Evolutionary conservation across 78 protist species (phyloP).

Genomic region (Dictyostelium brefeldianum): DNA sequence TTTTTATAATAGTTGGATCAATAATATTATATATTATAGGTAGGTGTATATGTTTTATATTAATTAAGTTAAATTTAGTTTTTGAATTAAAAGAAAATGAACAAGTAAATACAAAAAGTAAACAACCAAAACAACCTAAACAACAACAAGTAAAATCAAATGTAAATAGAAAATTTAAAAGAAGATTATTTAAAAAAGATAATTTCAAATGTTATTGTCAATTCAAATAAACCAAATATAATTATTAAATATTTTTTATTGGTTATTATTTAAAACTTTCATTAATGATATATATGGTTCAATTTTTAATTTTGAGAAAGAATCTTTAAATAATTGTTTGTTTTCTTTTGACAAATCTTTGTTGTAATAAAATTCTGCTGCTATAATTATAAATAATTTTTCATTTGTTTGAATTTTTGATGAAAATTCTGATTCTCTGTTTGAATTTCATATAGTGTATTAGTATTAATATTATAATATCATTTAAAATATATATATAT

Average conservation of each 20-base stretch:
- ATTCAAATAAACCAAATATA: too few species aligned
- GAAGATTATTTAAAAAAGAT: too few species aligned
- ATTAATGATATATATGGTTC: slow-evolving; percentile 40
- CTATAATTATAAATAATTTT: slow-evolving; percentile 51
- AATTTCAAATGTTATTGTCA: too few species aligned
- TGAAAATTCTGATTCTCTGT: slow-evolving; percentile 47
- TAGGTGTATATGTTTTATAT: too few species aligned
- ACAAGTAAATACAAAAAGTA: too few species aligned
- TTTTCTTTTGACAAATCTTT: slow-evolving; percentile 40
- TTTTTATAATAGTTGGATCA: too few species aligned
- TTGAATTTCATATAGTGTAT: not conserved
- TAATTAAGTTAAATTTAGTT: too few species aligned
- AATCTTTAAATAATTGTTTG: slow-evolving; percentile 23
- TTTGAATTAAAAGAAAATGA: too few species aligned
- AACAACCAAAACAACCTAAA: too few species aligned
- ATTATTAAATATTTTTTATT: not conserved
- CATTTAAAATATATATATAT: not conserved
- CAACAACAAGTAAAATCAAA: too few species aligned
- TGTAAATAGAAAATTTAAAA: too few species aligned
- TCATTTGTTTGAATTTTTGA: slow-evolving; percentile 69
- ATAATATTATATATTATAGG: too few species aligned
- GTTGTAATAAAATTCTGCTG: slow-evolving; percentile 55
- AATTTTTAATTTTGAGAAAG: slow-evolving; percentile 37
- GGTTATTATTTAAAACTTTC: not conserved
- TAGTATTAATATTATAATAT: not conserved